These are phyloP conservation scores for Ophiostoma sp. DNA, from an alignment of 2,329 filamentous ascomycete genomes.

Conservation along the genomic window DNA sequence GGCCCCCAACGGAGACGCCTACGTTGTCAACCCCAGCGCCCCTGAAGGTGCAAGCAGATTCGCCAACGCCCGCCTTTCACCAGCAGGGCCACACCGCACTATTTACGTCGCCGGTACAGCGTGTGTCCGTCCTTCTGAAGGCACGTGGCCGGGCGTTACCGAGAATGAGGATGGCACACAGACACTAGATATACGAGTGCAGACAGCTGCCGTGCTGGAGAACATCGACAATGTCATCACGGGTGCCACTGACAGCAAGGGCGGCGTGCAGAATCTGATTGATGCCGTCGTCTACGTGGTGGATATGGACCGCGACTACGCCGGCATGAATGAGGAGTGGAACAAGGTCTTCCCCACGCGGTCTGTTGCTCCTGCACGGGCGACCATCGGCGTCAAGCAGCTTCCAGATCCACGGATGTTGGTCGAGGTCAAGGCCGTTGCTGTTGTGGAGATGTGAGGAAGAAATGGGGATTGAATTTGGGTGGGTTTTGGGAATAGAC, in stretches of 20 bases:
- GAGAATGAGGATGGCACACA: constrained; percentile 41
- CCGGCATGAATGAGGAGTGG: constrained; percentile 49
- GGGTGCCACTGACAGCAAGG: constrained; percentile 40
- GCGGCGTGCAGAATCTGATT: constrained; percentile 41
- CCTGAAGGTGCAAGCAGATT: constrained; percentile 36
- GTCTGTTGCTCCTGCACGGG: constrained; percentile 40
- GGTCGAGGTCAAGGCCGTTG: constrained; percentile 38
- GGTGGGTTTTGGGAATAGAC: background rate
- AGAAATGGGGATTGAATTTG: background rate
- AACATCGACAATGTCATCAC: constrained; percentile 43
- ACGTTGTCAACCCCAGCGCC: constrained; percentile 37
- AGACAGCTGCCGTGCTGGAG: constrained; percentile 43
- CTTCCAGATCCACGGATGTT: constrained; percentile 38
- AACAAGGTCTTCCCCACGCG: constrained; percentile 45
- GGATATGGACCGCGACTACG: constrained; percentile 45
- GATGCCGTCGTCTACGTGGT: constrained; percentile 44
- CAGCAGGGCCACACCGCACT: constrained; percentile 37
- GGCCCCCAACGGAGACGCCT: constrained; percentile 40
- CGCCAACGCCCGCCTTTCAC: constrained; percentile 41
- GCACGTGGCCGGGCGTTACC: constrained; percentile 39
- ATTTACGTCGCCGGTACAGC: constrained; percentile 45
- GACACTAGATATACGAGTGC: constrained; percentile 39
- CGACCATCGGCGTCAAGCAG: constrained; percentile 38
- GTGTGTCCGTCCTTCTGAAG: constrained; percentile 37
- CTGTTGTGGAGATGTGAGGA: constrained; percentile 34